phyloP scores from a whole-genome alignment of 306 rosid genomes.

The Fagus sylvatica region DNA sequence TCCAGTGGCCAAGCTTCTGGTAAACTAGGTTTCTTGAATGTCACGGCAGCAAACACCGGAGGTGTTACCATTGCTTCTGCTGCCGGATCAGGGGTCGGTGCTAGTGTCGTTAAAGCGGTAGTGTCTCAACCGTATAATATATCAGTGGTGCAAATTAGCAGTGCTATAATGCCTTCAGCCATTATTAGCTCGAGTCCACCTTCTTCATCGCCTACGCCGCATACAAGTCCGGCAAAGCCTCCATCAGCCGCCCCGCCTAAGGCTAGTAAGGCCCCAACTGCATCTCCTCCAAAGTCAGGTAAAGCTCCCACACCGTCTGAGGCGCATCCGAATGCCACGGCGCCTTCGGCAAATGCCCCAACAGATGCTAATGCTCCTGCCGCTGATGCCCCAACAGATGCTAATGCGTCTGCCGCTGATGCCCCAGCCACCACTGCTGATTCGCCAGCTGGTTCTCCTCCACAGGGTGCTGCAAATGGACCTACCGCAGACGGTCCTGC shows the following conservation, averaged over 20 bases:
- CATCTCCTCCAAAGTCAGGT: background rate
- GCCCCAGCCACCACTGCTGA: no score
- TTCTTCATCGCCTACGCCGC: background rate
- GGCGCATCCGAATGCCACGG: no score
- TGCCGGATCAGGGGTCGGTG: slow-evolving; percentile 4
- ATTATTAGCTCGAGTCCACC: slow-evolving; percentile 1
- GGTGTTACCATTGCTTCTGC: slow-evolving; percentile 23
- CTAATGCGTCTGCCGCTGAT: no score
- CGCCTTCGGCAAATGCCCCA: no score
- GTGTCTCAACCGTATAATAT: slow-evolving; percentile 32
- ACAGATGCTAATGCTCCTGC: no score
- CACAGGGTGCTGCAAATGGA: background rate
- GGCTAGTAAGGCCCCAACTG: background rate
- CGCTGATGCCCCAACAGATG: no score
- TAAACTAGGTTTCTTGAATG: slow-evolving; percentile 27
- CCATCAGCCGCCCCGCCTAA: no score
- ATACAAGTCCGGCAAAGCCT: background rate
- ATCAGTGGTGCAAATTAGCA: slow-evolving; percentile 41
- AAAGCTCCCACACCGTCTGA: background rate
- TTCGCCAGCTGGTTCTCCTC: background rate
- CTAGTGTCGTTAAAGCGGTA: slow-evolving; percentile 19
- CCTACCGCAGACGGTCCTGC: background rate
- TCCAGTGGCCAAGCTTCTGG: slow-evolving; percentile 23
- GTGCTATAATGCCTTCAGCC: slow-evolving; percentile 20
- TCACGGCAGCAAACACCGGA: slow-evolving; percentile 6